Conservation (phyloP, 148 eudicot genomes). For the Camellia lanceoleosa region DNA sequence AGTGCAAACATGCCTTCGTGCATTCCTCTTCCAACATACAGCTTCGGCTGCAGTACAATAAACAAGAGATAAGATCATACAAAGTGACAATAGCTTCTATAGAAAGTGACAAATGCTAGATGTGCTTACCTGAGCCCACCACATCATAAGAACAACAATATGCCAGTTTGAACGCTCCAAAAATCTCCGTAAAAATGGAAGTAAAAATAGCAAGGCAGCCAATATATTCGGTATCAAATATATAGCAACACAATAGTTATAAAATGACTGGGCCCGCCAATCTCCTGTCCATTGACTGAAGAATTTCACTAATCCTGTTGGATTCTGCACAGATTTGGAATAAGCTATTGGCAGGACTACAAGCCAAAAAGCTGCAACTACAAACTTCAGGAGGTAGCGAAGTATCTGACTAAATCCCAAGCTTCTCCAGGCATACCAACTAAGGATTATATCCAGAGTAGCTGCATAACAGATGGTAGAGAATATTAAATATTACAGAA, state of each 20-base stretch:
- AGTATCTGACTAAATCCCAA: constrained; percentile 74
- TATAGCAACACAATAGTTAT: constrained; percentile 63
- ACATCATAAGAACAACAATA: constrained; percentile 58
- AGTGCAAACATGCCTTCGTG: constrained; percentile 91
- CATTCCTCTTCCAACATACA: constrained; percentile 96
- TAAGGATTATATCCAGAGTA: constrained; percentile 76
- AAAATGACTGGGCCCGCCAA: constrained; percentile 55
- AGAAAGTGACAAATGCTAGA: constrained; percentile 10
- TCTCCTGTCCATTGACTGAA: constrained; percentile 65
- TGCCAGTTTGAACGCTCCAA: constrained; percentile 86
- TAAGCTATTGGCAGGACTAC: constrained; percentile 81
- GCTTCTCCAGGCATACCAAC: constrained; percentile 95
- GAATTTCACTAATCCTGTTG: constrained; percentile 62
- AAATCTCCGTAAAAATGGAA: constrained; percentile 66
- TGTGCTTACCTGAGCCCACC: constrained; percentile 97
- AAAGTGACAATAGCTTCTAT: neutral
- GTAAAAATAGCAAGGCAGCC: constrained; percentile 66
- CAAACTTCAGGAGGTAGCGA: constrained; percentile 80
- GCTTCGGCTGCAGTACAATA: constrained; percentile 72
- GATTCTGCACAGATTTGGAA: constrained; percentile 54
- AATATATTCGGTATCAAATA: constrained; percentile 76
- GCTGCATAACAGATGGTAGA: constrained; percentile 48
- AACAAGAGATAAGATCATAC: neutral
- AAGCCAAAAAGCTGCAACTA: constrained; percentile 82
- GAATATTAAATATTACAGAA: neutral